phyloP scores from a whole-genome alignment of 805 yeast species.

The Candida vaughaniae region DNA sequence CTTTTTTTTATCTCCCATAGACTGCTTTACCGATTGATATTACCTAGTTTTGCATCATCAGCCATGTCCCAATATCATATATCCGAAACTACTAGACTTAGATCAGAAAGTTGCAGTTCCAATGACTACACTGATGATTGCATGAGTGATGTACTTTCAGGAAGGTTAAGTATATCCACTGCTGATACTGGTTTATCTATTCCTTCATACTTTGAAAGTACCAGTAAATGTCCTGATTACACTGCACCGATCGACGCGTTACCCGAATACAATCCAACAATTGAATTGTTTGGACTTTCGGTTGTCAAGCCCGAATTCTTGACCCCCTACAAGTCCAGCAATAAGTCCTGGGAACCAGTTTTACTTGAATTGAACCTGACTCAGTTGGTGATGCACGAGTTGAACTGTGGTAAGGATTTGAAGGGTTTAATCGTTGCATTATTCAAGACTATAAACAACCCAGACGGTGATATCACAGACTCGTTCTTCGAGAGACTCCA shows the following conservation, averaged over 20 bases:
- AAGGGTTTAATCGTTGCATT: conserved; percentile 26
- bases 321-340: conserved; percentile 34
- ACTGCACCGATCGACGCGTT: conserved; percentile 20
- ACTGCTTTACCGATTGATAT: neutral
- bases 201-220: conserved; percentile 6
- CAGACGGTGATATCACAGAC: conserved; percentile 12
- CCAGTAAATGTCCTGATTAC: conserved; percentile 21
- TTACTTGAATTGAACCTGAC: conserved; percentile 39
- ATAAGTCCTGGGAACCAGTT: conserved; percentile 36
- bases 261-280: conserved; percentile 32
- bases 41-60: no score
- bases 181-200: conserved; percentile 5
- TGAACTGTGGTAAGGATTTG: conserved; percentile 22
- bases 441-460: conserved; percentile 28
- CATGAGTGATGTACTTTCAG: neutral
- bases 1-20: no score
- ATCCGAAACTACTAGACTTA: neutral
- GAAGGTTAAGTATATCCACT: neutral
- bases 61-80: no score
- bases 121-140: neutral
- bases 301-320: conserved; percentile 35
- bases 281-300: conserved; percentile 32
- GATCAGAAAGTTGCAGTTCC: neutral
- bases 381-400: conserved; percentile 32
- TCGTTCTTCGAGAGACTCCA: conserved; percentile 4